Base-by-base conservation (phyloP, 73 alveolate genomes). In the Halteria grandinella region DNA sequence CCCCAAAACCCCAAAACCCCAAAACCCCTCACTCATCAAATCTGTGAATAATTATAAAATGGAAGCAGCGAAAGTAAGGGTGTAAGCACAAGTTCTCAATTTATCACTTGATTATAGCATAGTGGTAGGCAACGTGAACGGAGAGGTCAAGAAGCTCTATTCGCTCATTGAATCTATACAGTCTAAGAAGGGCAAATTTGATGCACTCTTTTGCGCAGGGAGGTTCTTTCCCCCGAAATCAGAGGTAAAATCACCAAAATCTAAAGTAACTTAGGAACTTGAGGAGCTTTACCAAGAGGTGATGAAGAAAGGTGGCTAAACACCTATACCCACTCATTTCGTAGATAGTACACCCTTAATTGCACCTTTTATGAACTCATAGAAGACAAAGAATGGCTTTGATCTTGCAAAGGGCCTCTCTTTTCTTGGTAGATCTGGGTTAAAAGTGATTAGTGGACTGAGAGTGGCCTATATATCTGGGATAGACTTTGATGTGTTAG, bases 341-440 rank as follows among this genome's bases (percentile, higher is more conserved):
- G 47, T 57, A 1, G 85, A 72, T 50, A 32, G 63, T 29, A 45
- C 92, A 5, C 18, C 44, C 15, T 37, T 36, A 6, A 37, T 43
- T 17, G 59, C 64, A 4, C 84, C 87, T 3, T 36, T 83, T 17
- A 73, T 59, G 78, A 63, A 72, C 43, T 25, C 81, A 14, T 11
- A 20, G 18, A 48, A 70, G 36, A 32, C 69, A 40, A 37, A 39
- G 33, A 52, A 57, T 12, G 92, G 87, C 18, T 20, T 21, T 20
- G 84, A 59, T 10, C 5, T 73, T 17, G 1, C 27, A 3, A 55
- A 15, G 21, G 60, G 73, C 51, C 63, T 83, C 1, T 18, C 21
- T n/a, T 73, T 83, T 60, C 28, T 83, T 27, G 92, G 92, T 14
- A 73, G 85, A 23, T 12, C 72, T 15, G 92, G 92, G 59, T 52